Evolutionary conservation across 1,284 basidiomycete species (phyloP).

Genomic region (Trametes pubescens): DNA sequence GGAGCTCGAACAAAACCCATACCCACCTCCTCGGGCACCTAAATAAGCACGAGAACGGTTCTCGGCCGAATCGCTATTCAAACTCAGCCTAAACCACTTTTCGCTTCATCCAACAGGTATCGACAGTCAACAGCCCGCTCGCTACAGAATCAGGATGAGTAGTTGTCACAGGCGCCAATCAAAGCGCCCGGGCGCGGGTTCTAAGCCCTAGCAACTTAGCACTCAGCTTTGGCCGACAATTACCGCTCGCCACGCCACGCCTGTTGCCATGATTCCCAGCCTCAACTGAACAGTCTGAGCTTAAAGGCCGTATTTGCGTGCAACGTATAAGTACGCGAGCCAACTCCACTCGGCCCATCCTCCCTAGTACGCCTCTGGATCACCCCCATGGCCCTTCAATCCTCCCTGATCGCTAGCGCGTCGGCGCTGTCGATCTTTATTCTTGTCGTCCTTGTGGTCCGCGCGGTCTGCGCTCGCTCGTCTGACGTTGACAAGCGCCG

Average conservation of each 20-base stretch:
- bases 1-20: constrained; percentile 5
- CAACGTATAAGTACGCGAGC: constrained; percentile 7
- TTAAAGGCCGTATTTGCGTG: constrained; percentile 8
- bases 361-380: not conserved
- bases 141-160: not conserved
- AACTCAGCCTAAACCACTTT: constrained; percentile 3
- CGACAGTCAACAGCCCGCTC: not conserved
- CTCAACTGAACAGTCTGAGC: constrained; percentile 3
- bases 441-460: constrained; percentile 16
- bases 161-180: not conserved
- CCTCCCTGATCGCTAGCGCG: constrained; percentile 9
- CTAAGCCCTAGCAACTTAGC: constrained; percentile 11
- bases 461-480: constrained; percentile 18
- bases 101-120: not conserved
- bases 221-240: constrained; percentile 5
- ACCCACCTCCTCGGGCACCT: not conserved
- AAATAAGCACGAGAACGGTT: not conserved
- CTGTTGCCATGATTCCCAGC: constrained; percentile 14
- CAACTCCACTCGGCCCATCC: not conserved
- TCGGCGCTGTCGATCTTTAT: constrained; percentile 16
- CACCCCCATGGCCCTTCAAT: constrained; percentile 21
- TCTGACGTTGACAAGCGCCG: constrained; percentile 17
- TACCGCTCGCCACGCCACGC: constrained; percentile 4
- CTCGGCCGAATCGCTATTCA: not conserved
- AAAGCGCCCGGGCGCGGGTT: constrained; percentile 5